Base-by-base conservation (phyloP, 257 asterid species). In the Ocimum tenuiflorum region DNA sequence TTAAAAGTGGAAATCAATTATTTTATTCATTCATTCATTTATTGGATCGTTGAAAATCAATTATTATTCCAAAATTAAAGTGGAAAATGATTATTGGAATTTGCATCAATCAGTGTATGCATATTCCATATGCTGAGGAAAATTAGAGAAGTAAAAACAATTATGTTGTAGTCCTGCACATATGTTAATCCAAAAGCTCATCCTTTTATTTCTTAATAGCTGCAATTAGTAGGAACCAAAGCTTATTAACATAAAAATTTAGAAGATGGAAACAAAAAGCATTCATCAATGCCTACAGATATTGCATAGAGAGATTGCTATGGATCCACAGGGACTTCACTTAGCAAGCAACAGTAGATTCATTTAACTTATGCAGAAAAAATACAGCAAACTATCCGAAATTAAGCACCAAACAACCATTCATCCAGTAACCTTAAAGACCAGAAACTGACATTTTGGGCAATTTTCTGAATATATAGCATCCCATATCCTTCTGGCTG, bases 401-500 rank as follows among this genome's bases (percentile, higher is more conserved):
- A 63, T 53, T 41, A 43, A 75, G 22, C 50, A 22, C n/a, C 43
- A 20, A 61, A 71, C 7, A 63, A 35, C 36, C 45, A 71, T 50
- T 47, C 31, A 52, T n/a, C n/a, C n/a, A 45, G 58, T 13, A 70
- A 46, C 23, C 45, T 39, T 46, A 47, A 39, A 59, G 56, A 63
- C 17, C 46, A 63, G 65, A 48, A 53, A 78, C 98, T 79, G 63
- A 86, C 98, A 86, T 83, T 88, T 85, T 57, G 88, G 97, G 67
- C 98, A 88, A 43, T 91, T 91, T 79, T 88, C 98, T 6, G 98
- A 86, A 74, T 91, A 91, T 18, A 86, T 42, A 35, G 96, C 96
- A 73, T 88, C 95, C 98, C 98, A 91, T 73, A 91, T 91, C 79
- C 98, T 86, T 60, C 94, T 77, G 43, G 98, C 98, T 8, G 98